Conservation (phyloP, 306 rosid genomes). For the Psophocarpus tetragonolobus region DNA sequence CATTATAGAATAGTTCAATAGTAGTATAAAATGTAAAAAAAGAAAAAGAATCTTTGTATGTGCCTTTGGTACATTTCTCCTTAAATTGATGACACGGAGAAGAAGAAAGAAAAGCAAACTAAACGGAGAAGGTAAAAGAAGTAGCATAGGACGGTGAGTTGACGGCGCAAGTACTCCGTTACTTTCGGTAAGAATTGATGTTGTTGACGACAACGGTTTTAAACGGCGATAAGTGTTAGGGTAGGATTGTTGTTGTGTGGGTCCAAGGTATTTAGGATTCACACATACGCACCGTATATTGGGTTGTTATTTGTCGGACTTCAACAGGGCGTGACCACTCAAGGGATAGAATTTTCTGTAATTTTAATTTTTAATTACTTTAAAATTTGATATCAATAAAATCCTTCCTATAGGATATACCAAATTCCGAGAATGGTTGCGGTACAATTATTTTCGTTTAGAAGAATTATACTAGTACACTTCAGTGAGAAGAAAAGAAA, state of each 20-base stretch:
- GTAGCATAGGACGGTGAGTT: not conserved
- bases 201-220: not conserved
- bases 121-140: not conserved
- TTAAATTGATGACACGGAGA: not conserved
- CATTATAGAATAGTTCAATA: not conserved
- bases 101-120: not conserved
- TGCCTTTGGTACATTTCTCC: not conserved
- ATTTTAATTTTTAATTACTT: too few species aligned
- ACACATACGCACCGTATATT: not conserved
- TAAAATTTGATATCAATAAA: too few species aligned
- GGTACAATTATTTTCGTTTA: too few species aligned
- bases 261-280: not conserved
- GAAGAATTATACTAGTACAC: too few species aligned
- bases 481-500: too few species aligned
- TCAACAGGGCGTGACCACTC: not conserved
- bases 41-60: not conserved
- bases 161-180: constrained; percentile 26
- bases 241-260: not conserved
- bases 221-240: not conserved
- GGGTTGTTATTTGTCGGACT: not conserved
- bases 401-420: too few species aligned
- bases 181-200: not conserved
- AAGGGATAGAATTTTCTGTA: not conserved
- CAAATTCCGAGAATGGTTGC: too few species aligned
- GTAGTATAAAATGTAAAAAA: not conserved